These are phyloP conservation scores for Apiotrichum gracile DNA, from an alignment of 1,284 basidiomycete species.

Conservation along the genomic window DNA sequence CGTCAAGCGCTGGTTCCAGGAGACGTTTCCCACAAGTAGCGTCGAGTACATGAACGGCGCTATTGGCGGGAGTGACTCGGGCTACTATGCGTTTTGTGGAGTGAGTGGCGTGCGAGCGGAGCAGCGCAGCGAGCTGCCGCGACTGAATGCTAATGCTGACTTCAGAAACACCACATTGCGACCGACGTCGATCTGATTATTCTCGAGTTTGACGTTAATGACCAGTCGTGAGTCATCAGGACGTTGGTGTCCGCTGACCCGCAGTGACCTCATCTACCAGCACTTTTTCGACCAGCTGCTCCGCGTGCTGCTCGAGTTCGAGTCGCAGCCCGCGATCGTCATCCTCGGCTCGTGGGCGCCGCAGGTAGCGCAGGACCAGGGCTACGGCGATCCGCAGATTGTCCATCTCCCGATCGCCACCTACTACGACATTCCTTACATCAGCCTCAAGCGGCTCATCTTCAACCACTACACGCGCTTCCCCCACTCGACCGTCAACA, in stretches of 20 bases:
- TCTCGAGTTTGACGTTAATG: constrained; percentile 48
- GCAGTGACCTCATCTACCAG: constrained; percentile 35
- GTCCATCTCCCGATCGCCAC: constrained; percentile 44
- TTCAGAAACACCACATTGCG: constrained; percentile 43
- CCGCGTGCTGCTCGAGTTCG: constrained; percentile 42
- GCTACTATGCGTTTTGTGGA: constrained; percentile 47
- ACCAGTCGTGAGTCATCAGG: constrained; percentile 34
- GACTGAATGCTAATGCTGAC: too few species aligned
- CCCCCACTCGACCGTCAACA: constrained; percentile 32
- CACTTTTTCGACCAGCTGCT: constrained; percentile 46
- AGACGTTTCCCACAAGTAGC: constrained; percentile 27
- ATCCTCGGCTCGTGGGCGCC: constrained; percentile 46
- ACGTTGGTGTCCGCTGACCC: not conserved
- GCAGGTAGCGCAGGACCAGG: constrained; percentile 40
- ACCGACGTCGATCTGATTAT: constrained; percentile 43
- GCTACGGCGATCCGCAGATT: constrained; percentile 46
- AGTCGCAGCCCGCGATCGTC: constrained; percentile 40
- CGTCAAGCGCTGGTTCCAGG: constrained; percentile 35
- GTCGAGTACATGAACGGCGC: constrained; percentile 39
- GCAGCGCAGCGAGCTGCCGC: too few species aligned
- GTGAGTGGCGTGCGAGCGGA: too few species aligned
- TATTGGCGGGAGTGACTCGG: constrained; percentile 46
- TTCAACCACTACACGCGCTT: constrained; percentile 44
- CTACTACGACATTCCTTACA: constrained; percentile 46
- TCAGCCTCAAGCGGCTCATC: constrained; percentile 43